phyloP scores from a whole-genome alignment of 192 early-diverging fungal species.

The Coemansia guatemalensis region DNA sequence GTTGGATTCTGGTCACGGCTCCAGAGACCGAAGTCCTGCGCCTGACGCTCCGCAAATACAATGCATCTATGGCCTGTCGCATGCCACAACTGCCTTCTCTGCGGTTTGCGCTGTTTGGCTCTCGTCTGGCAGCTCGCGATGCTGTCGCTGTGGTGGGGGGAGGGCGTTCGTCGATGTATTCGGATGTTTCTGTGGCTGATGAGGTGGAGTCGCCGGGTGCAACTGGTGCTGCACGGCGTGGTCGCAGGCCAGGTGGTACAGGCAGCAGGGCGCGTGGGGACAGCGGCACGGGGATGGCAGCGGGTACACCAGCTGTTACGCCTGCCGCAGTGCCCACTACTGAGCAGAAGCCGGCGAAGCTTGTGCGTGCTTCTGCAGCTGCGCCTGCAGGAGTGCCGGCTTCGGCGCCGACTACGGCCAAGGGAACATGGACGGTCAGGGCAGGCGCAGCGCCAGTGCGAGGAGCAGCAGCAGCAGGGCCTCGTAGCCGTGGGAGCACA shows the following conservation, averaged over 20 bases:
- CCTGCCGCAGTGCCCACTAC: neutral
- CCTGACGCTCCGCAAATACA: conserved; percentile 78
- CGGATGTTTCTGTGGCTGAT: conserved; percentile 1
- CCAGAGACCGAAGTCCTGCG: conserved; percentile 86
- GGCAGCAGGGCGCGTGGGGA: conserved; percentile 5
- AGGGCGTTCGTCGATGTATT: conserved; percentile 6
- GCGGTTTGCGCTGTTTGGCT: conserved; percentile 7
- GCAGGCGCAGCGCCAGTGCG: neutral
- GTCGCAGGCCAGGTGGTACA: too few relatives aligned
- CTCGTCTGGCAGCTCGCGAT: neutral
- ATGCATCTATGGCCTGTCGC: conserved; percentile 45
- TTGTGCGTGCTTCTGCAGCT: conserved; percentile 5
- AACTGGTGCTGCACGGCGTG: too few relatives aligned
- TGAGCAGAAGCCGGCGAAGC: conserved; percentile 8
- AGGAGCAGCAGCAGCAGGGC: neutral
- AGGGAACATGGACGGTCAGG: neutral
- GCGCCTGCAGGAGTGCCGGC: neutral
- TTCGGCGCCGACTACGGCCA: neutral
- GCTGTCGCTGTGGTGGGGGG: neutral
- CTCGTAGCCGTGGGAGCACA: conserved; percentile 5
- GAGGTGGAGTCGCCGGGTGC: neutral
- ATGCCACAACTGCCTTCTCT: conserved; percentile 12
- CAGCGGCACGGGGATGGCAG: neutral
- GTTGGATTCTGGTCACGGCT: conserved; percentile 93
- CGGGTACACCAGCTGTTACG: conserved; percentile 3